Evolutionary conservation across 2,329 filamentous ascomycete genomes (phyloP), one percentile per base, ranked within the genome.

Genomic region (Elsinoe australis): DNA sequence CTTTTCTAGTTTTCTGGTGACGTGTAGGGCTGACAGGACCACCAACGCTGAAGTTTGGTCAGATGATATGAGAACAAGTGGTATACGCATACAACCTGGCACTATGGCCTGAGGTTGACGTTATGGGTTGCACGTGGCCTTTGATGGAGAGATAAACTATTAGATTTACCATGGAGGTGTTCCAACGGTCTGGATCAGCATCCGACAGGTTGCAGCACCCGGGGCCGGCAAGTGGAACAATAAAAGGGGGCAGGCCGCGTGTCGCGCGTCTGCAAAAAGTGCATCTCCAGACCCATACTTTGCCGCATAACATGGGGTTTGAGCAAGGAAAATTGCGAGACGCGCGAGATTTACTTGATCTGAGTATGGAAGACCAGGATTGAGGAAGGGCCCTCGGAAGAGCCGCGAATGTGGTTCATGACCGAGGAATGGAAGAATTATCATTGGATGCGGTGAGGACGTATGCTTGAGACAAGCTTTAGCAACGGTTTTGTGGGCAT

Each of bases 171-270:
- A 9, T 44, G 24, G 39, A 14, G 26, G 21, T 10, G 24, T n/a
- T 19, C 39, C 39, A 44, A 44, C 39, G 39, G 39, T 44, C 39
- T 44, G 26, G 39, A 44, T 44, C 39, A 44, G 24, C 24, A 29
- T 31, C 26, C 14, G 15, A 21, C n/a, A n/a, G n/a, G n/a, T n/a
- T n/a, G n/a, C n/a, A n/a, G n/a, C n/a, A n/a, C n/a, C n/a, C n/a
- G n/a, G n/a, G n/a, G n/a, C n/a, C n/a, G n/a, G n/a, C n/a, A n/a
- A n/a, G 39, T 28, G 10, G 24, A 26, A 26, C 17, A 32, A 31
- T 44, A 18, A 9, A 14, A 44, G 26, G 26, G 39, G 8, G 2
- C 6, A 18, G 14, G n/a, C 29, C 26, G 28, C 39, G 39, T 26
- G 39, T 44, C 39, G 22, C 21, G 24, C 28, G 15, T 31, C 26